These are phyloP conservation scores for Metschnikowia kunwiensis DNA, from an alignment of 805 yeast species.

Conservation along the genomic window DNA sequence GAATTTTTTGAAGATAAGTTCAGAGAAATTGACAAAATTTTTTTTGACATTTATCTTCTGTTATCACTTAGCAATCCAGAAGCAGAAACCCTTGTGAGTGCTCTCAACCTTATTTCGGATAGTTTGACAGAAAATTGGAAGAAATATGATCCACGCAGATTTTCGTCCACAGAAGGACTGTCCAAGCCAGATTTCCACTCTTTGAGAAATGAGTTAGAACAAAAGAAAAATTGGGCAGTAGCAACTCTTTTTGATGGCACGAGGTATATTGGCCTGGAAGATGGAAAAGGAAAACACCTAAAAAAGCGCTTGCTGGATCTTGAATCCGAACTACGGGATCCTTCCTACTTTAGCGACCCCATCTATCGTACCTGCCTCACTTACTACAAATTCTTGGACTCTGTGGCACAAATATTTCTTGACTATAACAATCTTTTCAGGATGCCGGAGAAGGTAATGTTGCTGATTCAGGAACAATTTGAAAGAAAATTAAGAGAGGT, in stretches of 20 bases:
- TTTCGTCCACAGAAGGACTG: not conserved
- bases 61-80: slow-evolving; percentile 2
- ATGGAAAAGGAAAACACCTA: slow-evolving; percentile 2
- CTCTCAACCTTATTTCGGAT: not conserved
- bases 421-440: slow-evolving; percentile 10
- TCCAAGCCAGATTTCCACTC: not conserved
- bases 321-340: not conserved
- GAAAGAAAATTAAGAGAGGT: slow-evolving; percentile 2
- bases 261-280: slow-evolving; percentile 6
- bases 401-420: slow-evolving; percentile 4
- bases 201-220: slow-evolving; percentile 1
- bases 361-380: slow-evolving; percentile 1
- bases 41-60: slow-evolving; percentile 7
- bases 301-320: slow-evolving; percentile 3
- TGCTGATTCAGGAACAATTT: slow-evolving; percentile 5
- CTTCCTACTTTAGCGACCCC: not conserved
- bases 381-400: slow-evolving; percentile 3
- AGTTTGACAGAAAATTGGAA: slow-evolving; percentile 2
- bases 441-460: slow-evolving; percentile 4
- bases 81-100: not conserved
- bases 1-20: not conserved
- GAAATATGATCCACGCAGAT: not conserved
- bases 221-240: slow-evolving; percentile 1
- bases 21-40: not conserved
- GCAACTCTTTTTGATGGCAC: slow-evolving; percentile 3